A percentile compares a stretch with the other conserved stretches of the same genome.
phyloP scores from a whole-genome alignment of 345 rosid genomes.

The Linum usitatissimum region DNA sequence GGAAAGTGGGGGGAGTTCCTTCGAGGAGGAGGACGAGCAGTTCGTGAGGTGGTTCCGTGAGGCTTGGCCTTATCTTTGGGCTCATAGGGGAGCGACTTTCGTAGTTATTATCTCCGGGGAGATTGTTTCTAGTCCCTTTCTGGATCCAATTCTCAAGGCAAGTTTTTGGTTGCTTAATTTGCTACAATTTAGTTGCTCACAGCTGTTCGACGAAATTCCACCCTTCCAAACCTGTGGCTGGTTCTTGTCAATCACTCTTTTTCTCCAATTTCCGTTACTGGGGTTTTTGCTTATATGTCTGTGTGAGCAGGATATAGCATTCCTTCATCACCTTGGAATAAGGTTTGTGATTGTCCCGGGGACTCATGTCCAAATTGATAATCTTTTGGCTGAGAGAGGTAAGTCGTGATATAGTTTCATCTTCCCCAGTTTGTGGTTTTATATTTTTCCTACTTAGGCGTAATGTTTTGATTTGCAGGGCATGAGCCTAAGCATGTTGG shows the following conservation, averaged over 20 bases:
- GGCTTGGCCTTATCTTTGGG: constrained; percentile 97
- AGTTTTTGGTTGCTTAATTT: not conserved
- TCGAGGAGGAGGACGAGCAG: constrained; percentile 43
- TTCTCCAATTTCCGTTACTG: no score
- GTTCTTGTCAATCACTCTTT: not conserved
- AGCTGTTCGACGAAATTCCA: not conserved
- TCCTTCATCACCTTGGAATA: constrained; percentile 83
- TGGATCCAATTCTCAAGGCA: constrained; percentile 73
- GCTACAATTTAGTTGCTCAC: no score
- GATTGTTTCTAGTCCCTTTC: constrained; percentile 39
- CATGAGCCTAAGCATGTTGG: constrained; percentile 58
- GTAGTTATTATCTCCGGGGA: constrained; percentile 67
- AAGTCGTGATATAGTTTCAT: no score
- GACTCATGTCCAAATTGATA: constrained; percentile 78
- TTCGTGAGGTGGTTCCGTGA: constrained; percentile 96
- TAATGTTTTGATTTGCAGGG: constrained; percentile 41
- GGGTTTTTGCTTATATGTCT: no score
- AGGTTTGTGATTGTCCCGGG: constrained; percentile 79
- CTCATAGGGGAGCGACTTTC: constrained; percentile 66
- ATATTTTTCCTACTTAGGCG: no score
- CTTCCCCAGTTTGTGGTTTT: no score
- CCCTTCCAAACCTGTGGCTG: not conserved
- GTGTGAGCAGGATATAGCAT: constrained; percentile 84
- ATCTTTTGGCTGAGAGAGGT: constrained; percentile 79
- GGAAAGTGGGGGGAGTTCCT: constrained; percentile 17